Conservation (phyloP, 352 stramenopile species). For the Pythium brassicae region DNA sequence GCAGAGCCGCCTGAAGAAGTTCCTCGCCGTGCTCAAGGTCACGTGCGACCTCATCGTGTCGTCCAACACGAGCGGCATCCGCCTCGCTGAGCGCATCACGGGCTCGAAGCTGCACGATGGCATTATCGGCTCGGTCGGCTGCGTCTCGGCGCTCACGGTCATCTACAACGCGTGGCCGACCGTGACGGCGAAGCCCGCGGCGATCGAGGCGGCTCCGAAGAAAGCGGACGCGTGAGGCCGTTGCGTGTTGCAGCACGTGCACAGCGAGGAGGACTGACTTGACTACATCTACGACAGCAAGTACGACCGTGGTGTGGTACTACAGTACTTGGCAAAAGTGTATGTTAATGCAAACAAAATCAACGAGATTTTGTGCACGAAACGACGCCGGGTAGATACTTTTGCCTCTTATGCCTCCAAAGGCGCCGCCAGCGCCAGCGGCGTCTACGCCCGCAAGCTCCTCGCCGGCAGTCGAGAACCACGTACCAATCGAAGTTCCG, state of each 20-base stretch:
- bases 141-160: conserved; percentile 75
- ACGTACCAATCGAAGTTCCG: too few relatives aligned
- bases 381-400: too few relatives aligned
- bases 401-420: not conserved
- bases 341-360: too few relatives aligned
- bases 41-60: conserved; percentile 84
- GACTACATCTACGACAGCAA: not conserved
- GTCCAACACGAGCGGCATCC: conserved; percentile 77
- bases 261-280: not conserved
- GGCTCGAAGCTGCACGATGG: conserved; percentile 82
- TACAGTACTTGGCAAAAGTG: too few relatives aligned
- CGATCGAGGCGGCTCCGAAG: conserved; percentile 9
- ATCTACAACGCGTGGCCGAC: conserved; percentile 83
- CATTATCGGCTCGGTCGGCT: conserved; percentile 75
- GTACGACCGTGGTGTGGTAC: too few relatives aligned
- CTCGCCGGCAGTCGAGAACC: too few relatives aligned
- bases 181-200: conserved; percentile 13
- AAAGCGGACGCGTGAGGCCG: conserved; percentile 9
- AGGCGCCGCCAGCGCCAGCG: too few relatives aligned
- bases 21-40: conserved; percentile 78
- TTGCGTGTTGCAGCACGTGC: not conserved
- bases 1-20: conserved; percentile 71
- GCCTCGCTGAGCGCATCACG: conserved; percentile 71
- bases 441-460: too few relatives aligned
- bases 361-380: too few relatives aligned